A percentile compares a stretch with the other conserved stretches of the same genome.
Evolutionary conservation across 2,329 filamentous ascomycete genomes (phyloP).

Genomic region (Microsporum canis): DNA sequence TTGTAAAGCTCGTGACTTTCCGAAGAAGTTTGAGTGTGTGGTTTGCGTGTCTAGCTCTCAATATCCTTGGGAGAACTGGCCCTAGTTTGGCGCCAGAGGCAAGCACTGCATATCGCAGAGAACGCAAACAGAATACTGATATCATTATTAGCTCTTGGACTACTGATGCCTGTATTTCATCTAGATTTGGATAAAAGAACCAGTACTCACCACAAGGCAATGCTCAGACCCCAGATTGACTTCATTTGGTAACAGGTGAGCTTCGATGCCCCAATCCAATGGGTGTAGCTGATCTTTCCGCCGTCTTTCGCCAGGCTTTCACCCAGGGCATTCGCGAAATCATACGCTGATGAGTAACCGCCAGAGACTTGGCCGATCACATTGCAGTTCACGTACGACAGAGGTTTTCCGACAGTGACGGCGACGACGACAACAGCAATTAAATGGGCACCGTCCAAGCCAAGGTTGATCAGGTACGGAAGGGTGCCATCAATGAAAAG

Average conservation of each 20-base stretch:
- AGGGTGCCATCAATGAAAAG: slow-evolving; percentile 68
- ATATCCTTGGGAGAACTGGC: slow-evolving; percentile 1
- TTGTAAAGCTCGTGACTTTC: not conserved
- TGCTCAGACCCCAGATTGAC: slow-evolving; percentile 74
- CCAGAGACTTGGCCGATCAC: slow-evolving; percentile 39
- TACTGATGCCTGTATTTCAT: not conserved
- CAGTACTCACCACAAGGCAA: slow-evolving; percentile 55
- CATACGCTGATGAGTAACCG: slow-evolving; percentile 40
- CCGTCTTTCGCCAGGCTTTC: slow-evolving; percentile 42
- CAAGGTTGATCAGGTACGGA: slow-evolving; percentile 58
- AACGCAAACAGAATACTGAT: slow-evolving; percentile 54
- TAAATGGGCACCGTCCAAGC: slow-evolving; percentile 56
- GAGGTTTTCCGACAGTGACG: slow-evolving; percentile 64
- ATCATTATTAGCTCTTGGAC: slow-evolving; percentile 5
- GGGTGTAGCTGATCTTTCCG: slow-evolving; percentile 39
- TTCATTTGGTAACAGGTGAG: slow-evolving; percentile 73
- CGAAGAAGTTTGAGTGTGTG: not conserved
- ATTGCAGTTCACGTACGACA: slow-evolving; percentile 66
- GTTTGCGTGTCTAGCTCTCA: not conserved
- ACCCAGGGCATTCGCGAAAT: slow-evolving; percentile 43
- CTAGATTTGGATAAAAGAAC: not conserved
- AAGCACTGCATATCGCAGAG: slow-evolving; percentile 46
- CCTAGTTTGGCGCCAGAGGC: slow-evolving; percentile 53
- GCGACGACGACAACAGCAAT: slow-evolving; percentile 68
- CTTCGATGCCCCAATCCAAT: slow-evolving; percentile 50